A percentile compares a stretch with the other conserved stretches of the same genome.
Conservation (phyloP, 2,329 filamentous ascomycete genomes). For the Fusarium buxicola region DNA sequence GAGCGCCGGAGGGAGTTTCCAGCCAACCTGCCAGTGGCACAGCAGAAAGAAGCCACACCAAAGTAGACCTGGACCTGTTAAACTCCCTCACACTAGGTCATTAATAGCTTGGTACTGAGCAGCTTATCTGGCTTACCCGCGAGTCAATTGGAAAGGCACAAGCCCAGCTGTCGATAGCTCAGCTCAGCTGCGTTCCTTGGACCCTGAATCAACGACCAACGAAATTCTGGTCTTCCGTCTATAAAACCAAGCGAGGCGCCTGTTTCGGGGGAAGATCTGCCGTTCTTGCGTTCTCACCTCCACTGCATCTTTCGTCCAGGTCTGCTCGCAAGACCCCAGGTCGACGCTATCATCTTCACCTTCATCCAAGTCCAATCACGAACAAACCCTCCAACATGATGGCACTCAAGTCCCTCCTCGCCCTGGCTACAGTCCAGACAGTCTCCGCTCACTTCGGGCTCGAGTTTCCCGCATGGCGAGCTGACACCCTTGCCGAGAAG, state of each 20-base stretch:
- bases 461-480: constrained; percentile 61
- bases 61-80: constrained; percentile 23
- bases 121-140: constrained; percentile 8
- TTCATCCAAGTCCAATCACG: not conserved
- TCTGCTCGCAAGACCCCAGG: not conserved
- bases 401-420: constrained; percentile 48
- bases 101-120: constrained; percentile 12
- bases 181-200: constrained; percentile 21
- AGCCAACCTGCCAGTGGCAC: constrained; percentile 14
- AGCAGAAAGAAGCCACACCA: constrained; percentile 7
- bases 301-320: not conserved
- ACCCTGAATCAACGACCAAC: not conserved
- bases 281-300: not conserved
- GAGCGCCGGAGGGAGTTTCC: constrained; percentile 12
- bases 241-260: constrained; percentile 31
- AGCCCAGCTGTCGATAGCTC: constrained; percentile 5
- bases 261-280: not conserved
- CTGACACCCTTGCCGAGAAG: constrained; percentile 56
- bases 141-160: constrained; percentile 8
- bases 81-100: constrained; percentile 39
- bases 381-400: constrained; percentile 40
- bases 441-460: constrained; percentile 62
- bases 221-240: constrained; percentile 13
- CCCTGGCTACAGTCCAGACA: constrained; percentile 52
- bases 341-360: constrained; percentile 3